Evolutionary conservation across 805 yeast genomes (phyloP).

Genomic region (Candida insectorum): DNA sequence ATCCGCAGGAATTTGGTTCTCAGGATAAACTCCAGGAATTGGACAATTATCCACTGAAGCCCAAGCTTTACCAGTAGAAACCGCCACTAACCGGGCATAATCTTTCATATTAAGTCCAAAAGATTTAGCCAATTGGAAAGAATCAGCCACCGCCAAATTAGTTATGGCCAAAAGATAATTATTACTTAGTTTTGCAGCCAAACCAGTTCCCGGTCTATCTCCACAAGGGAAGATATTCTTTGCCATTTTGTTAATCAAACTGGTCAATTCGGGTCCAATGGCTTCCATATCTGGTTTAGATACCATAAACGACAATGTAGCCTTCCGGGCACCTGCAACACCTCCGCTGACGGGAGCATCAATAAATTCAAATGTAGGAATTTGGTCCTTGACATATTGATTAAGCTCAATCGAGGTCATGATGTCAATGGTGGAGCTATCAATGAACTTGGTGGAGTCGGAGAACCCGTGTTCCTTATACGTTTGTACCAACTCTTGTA

Average conservation of each 20-base stretch:
- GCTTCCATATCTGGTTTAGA: slow-evolving; percentile 30
- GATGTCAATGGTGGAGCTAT: slow-evolving; percentile 52
- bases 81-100: slow-evolving; percentile 48
- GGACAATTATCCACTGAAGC: slow-evolving; percentile 54
- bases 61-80: slow-evolving; percentile 54
- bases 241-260: slow-evolving; percentile 43
- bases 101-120: slow-evolving; percentile 45
- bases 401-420: slow-evolving; percentile 43
- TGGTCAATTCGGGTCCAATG: slow-evolving; percentile 27
- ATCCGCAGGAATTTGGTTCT: slow-evolving; percentile 39
- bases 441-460: slow-evolving; percentile 33
- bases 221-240: slow-evolving; percentile 49
- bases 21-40: slow-evolving; percentile 44
- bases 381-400: slow-evolving; percentile 24
- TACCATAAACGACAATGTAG: slow-evolving; percentile 51
- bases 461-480: slow-evolving; percentile 15
- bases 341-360: slow-evolving; percentile 60
- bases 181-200: slow-evolving; percentile 54
- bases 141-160: slow-evolving; percentile 53
- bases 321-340: slow-evolving; percentile 51
- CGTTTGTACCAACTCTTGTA: slow-evolving; percentile 32
- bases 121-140: slow-evolving; percentile 49
- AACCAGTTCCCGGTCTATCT: slow-evolving; percentile 44
- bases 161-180: slow-evolving; percentile 52
- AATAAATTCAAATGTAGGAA: slow-evolving; percentile 37